phyloP scores from a whole-genome alignment of 768 basidiomycete genomes.

The Mycena pura region DNA sequence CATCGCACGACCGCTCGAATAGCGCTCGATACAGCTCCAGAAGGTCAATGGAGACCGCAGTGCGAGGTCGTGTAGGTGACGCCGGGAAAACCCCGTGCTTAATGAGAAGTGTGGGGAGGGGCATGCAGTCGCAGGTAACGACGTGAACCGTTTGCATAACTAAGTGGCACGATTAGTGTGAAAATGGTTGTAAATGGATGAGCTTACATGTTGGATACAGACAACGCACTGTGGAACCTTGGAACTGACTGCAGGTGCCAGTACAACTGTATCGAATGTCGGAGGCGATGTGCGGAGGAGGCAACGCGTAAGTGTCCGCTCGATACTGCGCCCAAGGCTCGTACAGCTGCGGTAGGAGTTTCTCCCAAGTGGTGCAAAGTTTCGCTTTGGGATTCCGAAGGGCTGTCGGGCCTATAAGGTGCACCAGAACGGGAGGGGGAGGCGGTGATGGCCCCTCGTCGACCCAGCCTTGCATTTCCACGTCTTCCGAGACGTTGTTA shows the following conservation, averaged over 20 bases:
- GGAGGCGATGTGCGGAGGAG: neutral
- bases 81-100: conserved; percentile 25
- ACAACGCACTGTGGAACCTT: neutral
- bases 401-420: no score
- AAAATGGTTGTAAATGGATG: neutral
- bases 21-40: conserved; percentile 23
- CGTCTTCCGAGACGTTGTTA: no score
- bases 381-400: no score
- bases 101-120: conserved; percentile 9
- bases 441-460: no score
- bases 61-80: conserved; percentile 20
- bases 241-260: neutral
- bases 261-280: neutral
- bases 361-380: neutral
- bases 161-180: neutral
- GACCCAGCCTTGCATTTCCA: no score
- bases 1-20: conserved; percentile 29
- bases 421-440: no score
- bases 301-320: neutral
- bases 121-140: conserved; percentile 13
- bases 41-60: conserved; percentile 24
- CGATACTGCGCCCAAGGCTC: neutral
- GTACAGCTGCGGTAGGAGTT: neutral
- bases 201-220: neutral
- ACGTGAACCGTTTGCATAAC: conserved; percentile 13